Conservation (phyloP, 2,329 filamentous ascomycete genomes). For the Zasmidium angulare region DNA sequence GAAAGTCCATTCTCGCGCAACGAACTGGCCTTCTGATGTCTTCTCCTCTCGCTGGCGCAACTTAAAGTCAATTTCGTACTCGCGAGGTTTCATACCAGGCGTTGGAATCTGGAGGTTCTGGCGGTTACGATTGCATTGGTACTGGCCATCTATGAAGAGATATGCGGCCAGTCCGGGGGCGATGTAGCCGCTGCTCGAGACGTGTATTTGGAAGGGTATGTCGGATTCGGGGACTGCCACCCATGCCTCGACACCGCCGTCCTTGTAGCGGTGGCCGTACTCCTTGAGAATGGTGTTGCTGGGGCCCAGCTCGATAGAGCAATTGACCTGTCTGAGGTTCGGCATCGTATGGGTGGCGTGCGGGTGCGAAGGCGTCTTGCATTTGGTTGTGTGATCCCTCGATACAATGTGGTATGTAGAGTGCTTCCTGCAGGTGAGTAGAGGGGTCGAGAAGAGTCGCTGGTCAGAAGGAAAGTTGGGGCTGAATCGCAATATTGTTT, state of each 20-base stretch:
- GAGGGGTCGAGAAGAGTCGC: not conserved
- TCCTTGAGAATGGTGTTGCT: conserved; percentile 48
- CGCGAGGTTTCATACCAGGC: conserved; percentile 27
- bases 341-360: too few species aligned
- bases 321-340: conserved; percentile 52
- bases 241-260: conserved; percentile 54
- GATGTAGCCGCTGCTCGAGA: conserved; percentile 52
- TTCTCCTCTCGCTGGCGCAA: conserved; percentile 57
- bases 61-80: conserved; percentile 48
- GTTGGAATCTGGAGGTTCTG: conserved; percentile 40
- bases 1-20: conserved; percentile 56
- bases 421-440: not conserved
- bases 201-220: conserved; percentile 50
- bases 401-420: not conserved
- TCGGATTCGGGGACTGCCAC: conserved; percentile 50
- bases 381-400: not conserved
- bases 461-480: too few species aligned
- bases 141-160: conserved; percentile 58
- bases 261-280: conserved; percentile 50
- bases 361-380: not conserved
- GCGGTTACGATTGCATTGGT: conserved; percentile 58
- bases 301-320: conserved; percentile 51
- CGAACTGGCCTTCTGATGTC: conserved; percentile 45
- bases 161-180: conserved; percentile 54
- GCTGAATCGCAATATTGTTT: too few species aligned